Conservation (phyloP, 805 yeast species). For the Kodamaea sagamina region DNA sequence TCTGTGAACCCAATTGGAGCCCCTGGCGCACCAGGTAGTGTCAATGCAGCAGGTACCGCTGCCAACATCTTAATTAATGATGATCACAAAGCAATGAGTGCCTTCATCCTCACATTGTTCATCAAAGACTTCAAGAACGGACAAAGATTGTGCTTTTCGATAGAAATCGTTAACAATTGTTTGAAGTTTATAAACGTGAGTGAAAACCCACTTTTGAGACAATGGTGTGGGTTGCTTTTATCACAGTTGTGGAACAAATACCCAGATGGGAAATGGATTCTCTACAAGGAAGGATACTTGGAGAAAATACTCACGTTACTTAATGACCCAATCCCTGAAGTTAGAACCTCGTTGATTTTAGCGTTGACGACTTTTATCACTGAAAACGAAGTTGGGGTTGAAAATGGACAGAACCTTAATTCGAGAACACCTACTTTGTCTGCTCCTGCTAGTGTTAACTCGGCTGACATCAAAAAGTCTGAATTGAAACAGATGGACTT, state of each 20-base stretch:
- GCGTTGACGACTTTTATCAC: constrained; percentile 72
- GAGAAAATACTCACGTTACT: constrained; percentile 58
- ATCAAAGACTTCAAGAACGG: constrained; percentile 79
- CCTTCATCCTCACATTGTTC: constrained; percentile 83
- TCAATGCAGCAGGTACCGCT: constrained; percentile 16
- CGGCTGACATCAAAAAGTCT: constrained; percentile 37
- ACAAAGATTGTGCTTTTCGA: constrained; percentile 74
- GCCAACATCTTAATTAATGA: constrained; percentile 52
- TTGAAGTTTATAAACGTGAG: constrained; percentile 64
- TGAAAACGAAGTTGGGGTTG: constrained; percentile 37
- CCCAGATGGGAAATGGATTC: constrained; percentile 72
- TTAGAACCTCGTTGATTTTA: constrained; percentile 77
- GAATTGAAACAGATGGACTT: constrained; percentile 69
- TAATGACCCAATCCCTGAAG: constrained; percentile 93
- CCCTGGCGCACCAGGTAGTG: constrained; percentile 33
- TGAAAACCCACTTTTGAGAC: constrained; percentile 83
- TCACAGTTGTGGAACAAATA: constrained; percentile 75
- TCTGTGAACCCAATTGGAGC: constrained; percentile 33
- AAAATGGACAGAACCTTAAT: constrained; percentile 6
- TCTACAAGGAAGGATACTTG: constrained; percentile 63
- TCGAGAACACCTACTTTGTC: constrained; percentile 11
- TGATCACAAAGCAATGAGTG: constrained; percentile 94
- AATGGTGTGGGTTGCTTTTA: constrained; percentile 84
- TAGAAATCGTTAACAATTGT: constrained; percentile 70
- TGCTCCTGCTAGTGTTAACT: constrained; percentile 16